Conservation (phyloP, 2,329 filamentous ascomycete species). For the Chaetothyriales sp. region DNA sequence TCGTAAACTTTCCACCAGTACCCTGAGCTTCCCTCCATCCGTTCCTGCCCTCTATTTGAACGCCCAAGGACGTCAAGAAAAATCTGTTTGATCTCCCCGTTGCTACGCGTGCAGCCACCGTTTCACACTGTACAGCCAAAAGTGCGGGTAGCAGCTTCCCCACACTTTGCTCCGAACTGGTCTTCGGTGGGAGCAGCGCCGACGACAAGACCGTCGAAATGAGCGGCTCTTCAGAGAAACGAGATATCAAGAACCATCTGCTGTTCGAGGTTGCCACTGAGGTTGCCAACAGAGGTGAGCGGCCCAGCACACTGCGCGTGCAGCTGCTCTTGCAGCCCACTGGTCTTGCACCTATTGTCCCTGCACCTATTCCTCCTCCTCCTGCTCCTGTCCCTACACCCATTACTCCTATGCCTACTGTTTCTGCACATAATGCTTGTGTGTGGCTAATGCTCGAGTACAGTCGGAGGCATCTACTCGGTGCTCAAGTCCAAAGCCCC, state of each 20-base stretch:
- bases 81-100: no score
- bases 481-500: conserved; percentile 98
- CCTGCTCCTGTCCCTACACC: background rate
- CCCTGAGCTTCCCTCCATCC: background rate
- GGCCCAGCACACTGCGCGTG: background rate
- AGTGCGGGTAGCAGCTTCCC: background rate
- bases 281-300: conserved; percentile 81
- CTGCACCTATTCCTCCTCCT: background rate
- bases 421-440: conserved; percentile 10
- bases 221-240: conserved; percentile 22
- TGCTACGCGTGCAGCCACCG: no score
- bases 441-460: conserved; percentile 4
- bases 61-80: background rate
- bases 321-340: conserved; percentile 10
- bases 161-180: background rate
- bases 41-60: background rate
- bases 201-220: conserved; percentile 10
- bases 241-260: conserved; percentile 85
- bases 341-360: background rate
- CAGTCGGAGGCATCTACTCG: conserved; percentile 96
- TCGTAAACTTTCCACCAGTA: background rate
- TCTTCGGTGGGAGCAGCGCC: background rate
- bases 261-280: conserved; percentile 96
- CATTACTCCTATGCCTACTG: conserved; percentile 5
- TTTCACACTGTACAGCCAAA: background rate